Evolutionary conservation across 331 rosid genomes (phyloP), one percentile per base, ranked within the genome.

Genomic region (Malus hybrid): DNA sequence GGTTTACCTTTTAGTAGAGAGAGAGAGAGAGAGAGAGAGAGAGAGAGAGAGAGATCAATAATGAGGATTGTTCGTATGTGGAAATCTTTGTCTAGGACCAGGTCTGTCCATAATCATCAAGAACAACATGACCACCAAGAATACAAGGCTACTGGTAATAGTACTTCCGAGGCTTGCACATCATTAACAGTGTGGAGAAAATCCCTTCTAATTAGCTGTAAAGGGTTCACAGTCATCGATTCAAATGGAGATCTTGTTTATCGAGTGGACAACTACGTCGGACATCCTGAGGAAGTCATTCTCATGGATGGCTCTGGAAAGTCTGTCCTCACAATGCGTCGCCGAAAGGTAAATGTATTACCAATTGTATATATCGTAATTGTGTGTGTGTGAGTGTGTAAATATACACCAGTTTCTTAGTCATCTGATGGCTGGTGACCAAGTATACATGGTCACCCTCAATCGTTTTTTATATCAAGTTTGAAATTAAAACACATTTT

Each of bases 261-360:
- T 71, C 82, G 99, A 15, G 99, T 94, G 34, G 97, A 94, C 44
- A 92, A 87, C 76, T 94, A 94, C 62, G 74, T 66, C 30, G 50
- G 71, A 19, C 92, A 81, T 62, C 96, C 97, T 4, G 75, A 80
- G 6, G 88, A 94, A 76, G 26, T 94, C 73, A 77, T 78, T 83
- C 97, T 94, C 68, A 94, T 94, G 97, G 96, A 92, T 39, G 91
- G 77, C 82, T 77, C 89, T 4, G 97, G 98, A 24, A 86, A 71
- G 60, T 82, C 95, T 16, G 66, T 93, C 77, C 90, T 85, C 81
- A 87, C 95, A 66, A 71, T 87, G 90, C 81, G 83, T 71, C 91
- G 92, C 34, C 88, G 83, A 62, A 87, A 72, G 94, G 96, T 90
- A 76, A 15, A 48, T 66, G 1, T 10, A 58, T 57, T 52, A 0